phyloP scores from a whole-genome alignment of 2,329 filamentous ascomycete genomes.

The Nemania abortiva region DNA sequence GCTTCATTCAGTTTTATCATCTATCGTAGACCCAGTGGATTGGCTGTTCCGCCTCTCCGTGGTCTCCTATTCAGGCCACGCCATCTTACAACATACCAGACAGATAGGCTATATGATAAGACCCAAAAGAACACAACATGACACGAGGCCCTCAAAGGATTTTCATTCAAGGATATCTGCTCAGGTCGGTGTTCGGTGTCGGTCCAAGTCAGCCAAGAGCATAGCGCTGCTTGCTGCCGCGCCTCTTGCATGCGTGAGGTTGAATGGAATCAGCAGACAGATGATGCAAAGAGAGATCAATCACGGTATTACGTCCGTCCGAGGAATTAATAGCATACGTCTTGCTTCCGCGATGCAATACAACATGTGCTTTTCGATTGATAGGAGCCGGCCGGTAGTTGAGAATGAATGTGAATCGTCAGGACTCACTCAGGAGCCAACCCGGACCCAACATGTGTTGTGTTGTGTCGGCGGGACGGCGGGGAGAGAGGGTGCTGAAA shows the following conservation, averaged over 20 bases:
- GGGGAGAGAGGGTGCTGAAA: constrained; percentile 24
- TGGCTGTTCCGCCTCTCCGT: constrained; percentile 6
- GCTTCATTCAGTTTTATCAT: neutral
- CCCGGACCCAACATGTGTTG: constrained; percentile 3
- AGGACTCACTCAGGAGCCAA: neutral
- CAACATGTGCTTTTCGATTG: neutral
- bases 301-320: neutral
- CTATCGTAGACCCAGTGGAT: neutral
- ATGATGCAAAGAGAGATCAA: neutral
- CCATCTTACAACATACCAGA: constrained; percentile 8
- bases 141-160: constrained; percentile 46
- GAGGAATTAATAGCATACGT: neutral
- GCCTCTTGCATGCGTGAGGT: constrained; percentile 11
- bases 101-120: no score
- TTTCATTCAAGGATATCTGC: neutral
- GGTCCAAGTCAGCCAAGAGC: constrained; percentile 39
- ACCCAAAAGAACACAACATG: neutral
- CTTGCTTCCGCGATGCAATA: neutral
- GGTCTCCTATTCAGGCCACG: neutral
- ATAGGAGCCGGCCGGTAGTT: neutral
- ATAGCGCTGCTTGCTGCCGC: constrained; percentile 14
- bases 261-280: constrained; percentile 20
- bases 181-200: constrained; percentile 41
- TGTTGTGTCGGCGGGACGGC: neutral
- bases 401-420: constrained; percentile 1